Base-by-base conservation (phyloP, 768 basidiomycete genomes). In the Podaxis sp. region DNA sequence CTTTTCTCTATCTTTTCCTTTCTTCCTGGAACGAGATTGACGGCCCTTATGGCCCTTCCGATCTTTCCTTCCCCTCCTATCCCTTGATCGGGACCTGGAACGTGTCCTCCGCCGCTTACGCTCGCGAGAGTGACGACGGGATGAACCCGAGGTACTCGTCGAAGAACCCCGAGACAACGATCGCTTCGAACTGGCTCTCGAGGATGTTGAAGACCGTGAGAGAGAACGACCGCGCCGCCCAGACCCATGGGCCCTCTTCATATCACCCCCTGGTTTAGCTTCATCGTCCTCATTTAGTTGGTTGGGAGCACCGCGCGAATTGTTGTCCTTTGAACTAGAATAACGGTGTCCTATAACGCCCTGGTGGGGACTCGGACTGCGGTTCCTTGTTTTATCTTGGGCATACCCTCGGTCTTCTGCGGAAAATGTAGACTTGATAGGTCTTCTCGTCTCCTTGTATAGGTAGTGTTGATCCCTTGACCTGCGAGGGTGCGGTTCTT, bases 1-100 rank as follows among this genome's bases (percentile, higher is more conserved):
- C 62, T 73, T 75, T 42, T 71, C 66, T 54, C 64, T 75, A 15
- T 69, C 66, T 58, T 67, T 79, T 38, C 71, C 67, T 64, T 74
- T 79, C 68, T 70, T 77, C 33, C 75, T 74, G 62, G 67, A 75
- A 2, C 19, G 44, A n/a, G 66, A 17, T 72, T 70, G 49, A 40
- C 66, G 49, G 52, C 68, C 65, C 58, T 65, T 63, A n/a, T 60
- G 57, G 15, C 54, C 63, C 46, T 69, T 64, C 2, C 64, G 54
- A 33, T 72, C 68, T 13, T 66, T 64, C 44, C 33, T 63, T 24
- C 6, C 30, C 51, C n/a, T 24, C 22, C 9, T 19, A 12, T 51
- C 48, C 26, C 17, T 67, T 60, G 59, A 53, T 9, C 22, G 19
- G 9, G 59, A 61, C 28, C 62, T 65, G 28, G 68, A 69, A 22